A percentile compares a stretch with the other conserved stretches of the same genome.
These are phyloP conservation scores for Candida taoyuanica DNA, from an alignment of 805 yeast species.

Conservation along the genomic window DNA sequence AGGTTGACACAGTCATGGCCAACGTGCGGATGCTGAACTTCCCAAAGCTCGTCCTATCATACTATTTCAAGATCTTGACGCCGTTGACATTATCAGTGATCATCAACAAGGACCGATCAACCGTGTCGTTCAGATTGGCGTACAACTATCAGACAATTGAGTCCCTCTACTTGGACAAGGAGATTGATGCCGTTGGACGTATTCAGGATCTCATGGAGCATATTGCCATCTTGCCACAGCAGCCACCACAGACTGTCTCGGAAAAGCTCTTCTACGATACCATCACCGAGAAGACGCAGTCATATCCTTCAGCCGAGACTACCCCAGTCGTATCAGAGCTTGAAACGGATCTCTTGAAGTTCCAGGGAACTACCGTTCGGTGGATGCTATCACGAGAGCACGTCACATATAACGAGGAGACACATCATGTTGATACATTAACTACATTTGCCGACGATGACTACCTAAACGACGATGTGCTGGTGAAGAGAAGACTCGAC, in stretches of 20 bases:
- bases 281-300: conserved; percentile 42
- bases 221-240: not conserved
- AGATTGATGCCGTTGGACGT: not conserved
- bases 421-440: conserved; percentile 22
- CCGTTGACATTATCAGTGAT: conserved; percentile 7
- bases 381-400: conserved; percentile 57
- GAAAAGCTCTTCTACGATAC: conserved; percentile 44
- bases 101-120: not conserved
- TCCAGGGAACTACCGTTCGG: conserved; percentile 49
- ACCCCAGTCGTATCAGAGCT: conserved; percentile 37
- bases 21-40: not conserved
- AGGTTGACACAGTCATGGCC: not conserved
- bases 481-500: conserved; percentile 33
- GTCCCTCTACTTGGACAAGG: conserved; percentile 8
- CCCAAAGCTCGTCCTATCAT: not conserved
- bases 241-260: conserved; percentile 14
- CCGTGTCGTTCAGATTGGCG: conserved; percentile 4
- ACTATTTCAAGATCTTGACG: not conserved
- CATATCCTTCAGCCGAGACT: conserved; percentile 11
- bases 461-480: conserved; percentile 14
- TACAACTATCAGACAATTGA: conserved; percentile 11
- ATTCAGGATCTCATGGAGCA: conserved; percentile 5
- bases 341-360: conserved; percentile 39
- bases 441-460: conserved; percentile 19
- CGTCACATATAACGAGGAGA: conserved; percentile 30